Conservation (phyloP, 2,329 filamentous ascomycete genomes). For the Cordyceps cicadae region DNA sequence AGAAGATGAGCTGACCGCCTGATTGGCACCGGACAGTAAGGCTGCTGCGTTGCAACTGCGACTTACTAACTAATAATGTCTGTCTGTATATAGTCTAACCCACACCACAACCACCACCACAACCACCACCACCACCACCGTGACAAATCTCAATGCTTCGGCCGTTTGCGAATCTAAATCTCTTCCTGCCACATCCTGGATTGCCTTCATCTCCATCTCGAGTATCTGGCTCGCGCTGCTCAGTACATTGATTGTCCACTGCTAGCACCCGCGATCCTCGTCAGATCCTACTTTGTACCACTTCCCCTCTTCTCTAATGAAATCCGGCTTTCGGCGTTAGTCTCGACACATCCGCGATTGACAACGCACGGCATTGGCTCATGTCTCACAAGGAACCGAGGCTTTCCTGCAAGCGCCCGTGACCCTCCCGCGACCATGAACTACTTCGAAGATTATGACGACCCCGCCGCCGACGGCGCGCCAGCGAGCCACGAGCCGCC, state of each 20-base stretch:
- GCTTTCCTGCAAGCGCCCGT: slow-evolving; percentile 4
- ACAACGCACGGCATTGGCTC: background rate
- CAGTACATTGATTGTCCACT: background rate
- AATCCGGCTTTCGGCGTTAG: background rate
- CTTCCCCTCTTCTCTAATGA: slow-evolving; percentile 2
- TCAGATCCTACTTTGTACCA: background rate
- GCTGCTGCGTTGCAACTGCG: background rate
- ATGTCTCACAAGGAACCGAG: slow-evolving; percentile 1
- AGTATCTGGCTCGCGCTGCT: background rate
- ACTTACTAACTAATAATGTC: background rate
- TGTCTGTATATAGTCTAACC: background rate
- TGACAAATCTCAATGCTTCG: background rate
- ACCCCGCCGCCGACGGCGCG: slow-evolving; percentile 1
- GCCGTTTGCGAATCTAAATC: background rate
- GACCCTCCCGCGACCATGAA: slow-evolving; percentile 7
- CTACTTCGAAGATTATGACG: slow-evolving; percentile 9
- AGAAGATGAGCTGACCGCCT: background rate
- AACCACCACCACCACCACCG: background rate
- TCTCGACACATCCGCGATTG: background rate
- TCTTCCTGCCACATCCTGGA: background rate
- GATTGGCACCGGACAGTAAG: background rate
- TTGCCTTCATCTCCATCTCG: background rate
- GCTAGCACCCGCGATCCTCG: background rate
- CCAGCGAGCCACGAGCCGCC: slow-evolving; percentile 3
- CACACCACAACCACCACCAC: background rate